Conservation (phyloP, 805 yeast species). For the Nakazawaea peltata region DNA sequence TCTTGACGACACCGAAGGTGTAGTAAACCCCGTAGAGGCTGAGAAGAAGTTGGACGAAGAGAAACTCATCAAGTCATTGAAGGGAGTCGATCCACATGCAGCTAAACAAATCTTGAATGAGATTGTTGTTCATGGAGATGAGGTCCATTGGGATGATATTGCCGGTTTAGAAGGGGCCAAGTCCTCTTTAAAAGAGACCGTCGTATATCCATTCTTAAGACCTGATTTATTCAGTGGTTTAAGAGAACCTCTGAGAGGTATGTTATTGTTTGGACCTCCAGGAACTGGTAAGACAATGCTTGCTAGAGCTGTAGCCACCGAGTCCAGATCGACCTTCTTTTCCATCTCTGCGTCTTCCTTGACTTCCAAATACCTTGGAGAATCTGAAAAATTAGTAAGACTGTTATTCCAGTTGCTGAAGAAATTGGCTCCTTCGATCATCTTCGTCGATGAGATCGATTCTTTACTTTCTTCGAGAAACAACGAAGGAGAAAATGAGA, state of each 20-base stretch:
- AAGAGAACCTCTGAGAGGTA: conserved; percentile 93
- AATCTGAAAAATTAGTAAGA: conserved; percentile 86
- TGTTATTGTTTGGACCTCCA: conserved; percentile 94
- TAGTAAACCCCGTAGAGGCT: no score
- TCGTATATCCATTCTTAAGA: conserved; percentile 88
- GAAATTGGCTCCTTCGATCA: conserved; percentile 84
- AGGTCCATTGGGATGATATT: conserved; percentile 90
- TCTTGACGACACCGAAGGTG: no score
- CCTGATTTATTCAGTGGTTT: conserved; percentile 90
- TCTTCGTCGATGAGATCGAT: conserved; percentile 94
- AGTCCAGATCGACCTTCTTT: conserved; percentile 87
- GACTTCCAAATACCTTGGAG: conserved; percentile 84
- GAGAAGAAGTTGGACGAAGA: conserved; percentile 20
- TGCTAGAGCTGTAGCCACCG: conserved; percentile 94
- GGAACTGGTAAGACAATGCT: conserved; percentile 99
- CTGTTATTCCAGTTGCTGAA: conserved; percentile 82
- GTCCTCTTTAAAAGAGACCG: conserved; percentile 83
- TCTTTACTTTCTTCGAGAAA: conserved; percentile 74
- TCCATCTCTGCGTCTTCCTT: conserved; percentile 85
- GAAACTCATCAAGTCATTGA: conserved; percentile 34
- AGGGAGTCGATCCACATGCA: conserved; percentile 72
- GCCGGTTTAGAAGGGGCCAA: conserved; percentile 91
- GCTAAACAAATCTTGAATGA: conserved; percentile 84
- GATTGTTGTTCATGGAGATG: conserved; percentile 83
- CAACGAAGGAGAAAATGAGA: conserved; percentile 69